These are phyloP conservation scores for Penicillium mononematosum DNA, from an alignment of 495 filamentous ascomycete species.

Conservation along the genomic window DNA sequence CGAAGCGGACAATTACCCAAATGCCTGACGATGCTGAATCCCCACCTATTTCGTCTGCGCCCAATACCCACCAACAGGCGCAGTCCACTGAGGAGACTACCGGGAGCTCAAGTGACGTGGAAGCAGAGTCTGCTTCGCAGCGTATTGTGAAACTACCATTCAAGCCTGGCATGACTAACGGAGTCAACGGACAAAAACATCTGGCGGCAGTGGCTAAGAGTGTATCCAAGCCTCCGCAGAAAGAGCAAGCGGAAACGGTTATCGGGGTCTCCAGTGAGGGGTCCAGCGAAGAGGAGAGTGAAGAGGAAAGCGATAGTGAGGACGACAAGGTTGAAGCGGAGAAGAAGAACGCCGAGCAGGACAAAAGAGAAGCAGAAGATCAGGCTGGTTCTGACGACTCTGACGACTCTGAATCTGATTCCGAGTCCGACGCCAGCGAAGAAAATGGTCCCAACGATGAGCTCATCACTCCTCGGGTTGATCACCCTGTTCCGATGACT, in stretches of 20 bases:
- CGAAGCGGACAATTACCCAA: constrained; percentile 4
- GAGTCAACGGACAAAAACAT: background rate
- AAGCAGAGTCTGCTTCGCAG: background rate
- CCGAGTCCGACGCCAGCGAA: background rate
- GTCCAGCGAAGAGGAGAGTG: constrained; percentile 11
- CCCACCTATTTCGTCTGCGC: background rate
- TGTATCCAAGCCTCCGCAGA: background rate
- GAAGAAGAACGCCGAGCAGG: background rate
- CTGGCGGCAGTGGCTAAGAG: background rate
- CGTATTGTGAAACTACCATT: background rate
- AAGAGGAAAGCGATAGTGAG: constrained; percentile 4
- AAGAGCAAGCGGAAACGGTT: constrained; percentile 2
- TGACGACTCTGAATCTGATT: background rate
- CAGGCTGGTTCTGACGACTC: background rate
- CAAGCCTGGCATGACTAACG: background rate
- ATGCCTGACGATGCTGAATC: background rate
- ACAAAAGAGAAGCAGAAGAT: background rate
- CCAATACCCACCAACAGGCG: background rate
- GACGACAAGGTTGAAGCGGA: constrained; percentile 7
- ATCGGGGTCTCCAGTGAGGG: background rate
- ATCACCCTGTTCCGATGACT: background rate
- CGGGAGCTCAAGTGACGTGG: background rate
- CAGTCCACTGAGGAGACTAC: background rate
- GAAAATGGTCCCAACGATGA: constrained; percentile 1
- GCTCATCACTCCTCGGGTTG: background rate